A percentile compares a stretch with the other conserved stretches of the same genome.
Evolutionary conservation across 1,139 yeast species (phyloP).

Genomic region (Candida pseudoviswanathii): DNA sequence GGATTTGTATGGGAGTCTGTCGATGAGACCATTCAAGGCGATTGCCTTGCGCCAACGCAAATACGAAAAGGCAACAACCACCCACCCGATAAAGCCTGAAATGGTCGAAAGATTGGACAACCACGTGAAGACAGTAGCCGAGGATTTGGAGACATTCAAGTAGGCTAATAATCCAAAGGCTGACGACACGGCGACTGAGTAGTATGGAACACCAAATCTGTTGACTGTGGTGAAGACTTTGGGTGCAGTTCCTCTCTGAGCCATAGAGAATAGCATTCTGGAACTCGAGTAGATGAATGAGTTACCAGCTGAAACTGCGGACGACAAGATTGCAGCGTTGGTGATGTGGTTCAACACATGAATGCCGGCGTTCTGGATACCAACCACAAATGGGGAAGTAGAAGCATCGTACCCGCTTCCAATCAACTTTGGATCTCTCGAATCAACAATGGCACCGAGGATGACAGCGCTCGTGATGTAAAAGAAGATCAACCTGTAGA

Average conservation of each 20-base stretch:
- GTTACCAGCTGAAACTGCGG: conserved; percentile 73
- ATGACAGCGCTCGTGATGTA: conserved; percentile 47
- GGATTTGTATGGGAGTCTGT: conserved; percentile 51
- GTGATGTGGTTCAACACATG: conserved; percentile 62
- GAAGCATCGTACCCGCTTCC: conserved; percentile 41
- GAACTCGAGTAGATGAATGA: conserved; percentile 67
- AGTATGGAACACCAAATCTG: conserved; percentile 65
- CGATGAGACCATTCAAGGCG: conserved; percentile 38
- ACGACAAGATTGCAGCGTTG: conserved; percentile 67
- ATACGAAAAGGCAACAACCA: conserved; percentile 48
- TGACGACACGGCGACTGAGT: conserved; percentile 40
- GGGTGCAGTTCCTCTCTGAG: conserved; percentile 68
- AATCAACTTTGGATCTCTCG: conserved; percentile 33
- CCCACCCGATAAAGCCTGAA: conserved; percentile 72
- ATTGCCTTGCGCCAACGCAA: conserved; percentile 59
- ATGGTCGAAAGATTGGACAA: conserved; percentile 72
- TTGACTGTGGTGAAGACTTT: conserved; percentile 55
- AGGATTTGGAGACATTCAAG: conserved; percentile 57
- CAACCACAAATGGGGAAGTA: conserved; percentile 53
- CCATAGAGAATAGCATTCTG: conserved; percentile 64
- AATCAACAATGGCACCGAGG: conserved; percentile 52
- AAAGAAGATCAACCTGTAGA: conserved; percentile 47
- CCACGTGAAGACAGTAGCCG: conserved; percentile 60
- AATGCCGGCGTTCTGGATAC: conserved; percentile 62
- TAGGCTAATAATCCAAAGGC: conserved; percentile 53